Conservation (phyloP, 495 filamentous ascomycete species). For the Poronia punctata region DNA sequence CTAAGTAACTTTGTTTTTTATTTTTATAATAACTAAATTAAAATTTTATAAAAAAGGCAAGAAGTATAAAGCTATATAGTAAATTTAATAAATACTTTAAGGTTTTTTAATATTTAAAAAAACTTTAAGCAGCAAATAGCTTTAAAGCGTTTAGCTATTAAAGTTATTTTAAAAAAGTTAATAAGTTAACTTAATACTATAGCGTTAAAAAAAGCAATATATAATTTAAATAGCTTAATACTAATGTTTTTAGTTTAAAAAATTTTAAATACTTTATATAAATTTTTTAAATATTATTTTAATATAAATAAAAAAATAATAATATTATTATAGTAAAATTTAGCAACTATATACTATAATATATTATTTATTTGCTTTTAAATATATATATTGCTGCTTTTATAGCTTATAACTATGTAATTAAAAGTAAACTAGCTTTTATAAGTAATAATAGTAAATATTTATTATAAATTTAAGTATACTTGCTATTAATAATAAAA, state of each 20-base stretch:
- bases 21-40: too few species aligned
- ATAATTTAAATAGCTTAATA: not conserved
- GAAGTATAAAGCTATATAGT: not conserved
- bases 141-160: too few species aligned
- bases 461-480: not conserved
- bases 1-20: not conserved
- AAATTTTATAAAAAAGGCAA: not conserved
- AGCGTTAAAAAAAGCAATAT: not conserved
- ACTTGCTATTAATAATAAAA: constrained; percentile 2
- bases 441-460: constrained; percentile 1
- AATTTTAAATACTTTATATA: not conserved
- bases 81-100: not conserved
- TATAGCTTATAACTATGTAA: not conserved
- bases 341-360: not conserved
- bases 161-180: too few species aligned
- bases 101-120: not conserved
- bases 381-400: not conserved
- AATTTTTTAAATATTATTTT: not conserved
- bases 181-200: too few species aligned
- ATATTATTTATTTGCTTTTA: constrained; percentile 1
- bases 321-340: not conserved
- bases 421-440: constrained; percentile 3
- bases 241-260: not conserved
- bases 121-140: too few species aligned
- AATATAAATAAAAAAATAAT: not conserved